Evolutionary conservation across 2,329 filamentous ascomycete species (phyloP).

Genomic region (Diaporthe vaccinii): DNA sequence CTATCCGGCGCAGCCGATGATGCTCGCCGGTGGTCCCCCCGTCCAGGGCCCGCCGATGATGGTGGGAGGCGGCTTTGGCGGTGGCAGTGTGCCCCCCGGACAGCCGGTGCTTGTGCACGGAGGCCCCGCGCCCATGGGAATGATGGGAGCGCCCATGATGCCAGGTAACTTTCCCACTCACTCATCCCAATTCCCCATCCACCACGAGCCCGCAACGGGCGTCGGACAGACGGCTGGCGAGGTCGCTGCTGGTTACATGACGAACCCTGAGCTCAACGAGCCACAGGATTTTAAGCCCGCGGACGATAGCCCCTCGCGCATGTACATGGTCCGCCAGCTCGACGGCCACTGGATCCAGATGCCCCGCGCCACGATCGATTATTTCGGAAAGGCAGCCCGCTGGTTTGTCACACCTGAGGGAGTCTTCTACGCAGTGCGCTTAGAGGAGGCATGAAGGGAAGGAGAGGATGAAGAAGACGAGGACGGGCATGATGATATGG

Average conservation of each 20-base stretch:
- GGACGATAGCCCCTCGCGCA: conserved; percentile 70
- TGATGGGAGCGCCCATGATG: conserved; percentile 49
- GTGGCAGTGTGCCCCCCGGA: conserved; percentile 38
- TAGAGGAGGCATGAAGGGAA: conserved; percentile 50
- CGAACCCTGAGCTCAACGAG: conserved; percentile 66
- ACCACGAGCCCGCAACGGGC: conserved; percentile 64
- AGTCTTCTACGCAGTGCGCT: conserved; percentile 72
- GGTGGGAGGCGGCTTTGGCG: conserved; percentile 16
- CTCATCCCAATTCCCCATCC: conserved; percentile 45
- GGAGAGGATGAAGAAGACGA: not conserved
- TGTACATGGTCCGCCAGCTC: conserved; percentile 73
- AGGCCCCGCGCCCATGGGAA: conserved; percentile 39
- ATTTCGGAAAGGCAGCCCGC: conserved; percentile 63
- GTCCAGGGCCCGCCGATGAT: conserved; percentile 41
- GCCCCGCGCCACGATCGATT: conserved; percentile 72
- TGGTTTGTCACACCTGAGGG: conserved; percentile 72
- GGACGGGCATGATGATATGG: not conserved
- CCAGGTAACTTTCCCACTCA: conserved; percentile 54
- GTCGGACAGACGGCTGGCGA: conserved; percentile 66
- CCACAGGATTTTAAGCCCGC: conserved; percentile 74
- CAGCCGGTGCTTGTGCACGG: conserved; percentile 37
- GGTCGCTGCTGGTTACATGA: conserved; percentile 60
- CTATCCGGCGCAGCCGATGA: conserved; percentile 38
- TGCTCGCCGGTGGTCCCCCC: conserved; percentile 33
- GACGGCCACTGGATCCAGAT: conserved; percentile 72